A percentile compares a stretch with the other conserved stretches of the same genome.
Conservation (phyloP, 805 yeast species). For the Tetrapisispora pingtungensis region DNA sequence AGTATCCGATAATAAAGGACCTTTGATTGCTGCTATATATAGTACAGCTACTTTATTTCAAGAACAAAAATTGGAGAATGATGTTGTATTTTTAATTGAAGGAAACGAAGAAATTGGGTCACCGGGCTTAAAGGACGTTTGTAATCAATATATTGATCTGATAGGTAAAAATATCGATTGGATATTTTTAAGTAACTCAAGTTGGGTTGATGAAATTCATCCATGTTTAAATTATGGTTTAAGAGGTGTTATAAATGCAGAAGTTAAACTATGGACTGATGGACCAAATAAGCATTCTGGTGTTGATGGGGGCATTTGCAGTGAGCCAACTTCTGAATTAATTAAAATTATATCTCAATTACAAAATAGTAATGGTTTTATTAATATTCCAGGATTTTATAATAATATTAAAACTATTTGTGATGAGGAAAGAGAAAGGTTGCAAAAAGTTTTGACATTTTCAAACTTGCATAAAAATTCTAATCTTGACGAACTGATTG, state of each 20-base stretch:
- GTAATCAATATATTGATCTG: constrained; percentile 38
- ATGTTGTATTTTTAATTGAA: constrained; percentile 76
- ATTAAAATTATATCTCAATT: constrained; percentile 60
- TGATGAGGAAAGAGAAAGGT: constrained; percentile 47
- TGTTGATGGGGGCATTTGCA: constrained; percentile 84
- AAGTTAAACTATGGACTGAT: constrained; percentile 60
- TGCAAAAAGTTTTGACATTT: constrained; percentile 47
- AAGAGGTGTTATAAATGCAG: constrained; percentile 79
- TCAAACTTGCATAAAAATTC: constrained; percentile 24
- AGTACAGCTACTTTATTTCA: constrained; percentile 68
- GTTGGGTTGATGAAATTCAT: constrained; percentile 81
- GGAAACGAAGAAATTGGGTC: constrained; percentile 97
- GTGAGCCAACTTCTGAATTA: constrained; percentile 85
- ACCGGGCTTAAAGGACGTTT: constrained; percentile 64
- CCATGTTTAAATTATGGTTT: constrained; percentile 94
- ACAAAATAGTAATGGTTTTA: constrained; percentile 44
- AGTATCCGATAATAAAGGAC: constrained; percentile 92
- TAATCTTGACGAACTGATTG: constrained; percentile 46
- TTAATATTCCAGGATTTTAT: constrained; percentile 60
- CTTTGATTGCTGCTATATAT: constrained; percentile 73
- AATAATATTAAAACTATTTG: constrained; percentile 53
- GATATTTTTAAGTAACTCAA: constrained; percentile 81
- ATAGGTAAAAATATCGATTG: constrained; percentile 73
- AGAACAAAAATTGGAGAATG: constrained; percentile 44
- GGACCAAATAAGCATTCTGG: constrained; percentile 91